Conservation (phyloP, 768 basidiomycete genomes). For the Hortiboletus flavorubellus region DNA sequence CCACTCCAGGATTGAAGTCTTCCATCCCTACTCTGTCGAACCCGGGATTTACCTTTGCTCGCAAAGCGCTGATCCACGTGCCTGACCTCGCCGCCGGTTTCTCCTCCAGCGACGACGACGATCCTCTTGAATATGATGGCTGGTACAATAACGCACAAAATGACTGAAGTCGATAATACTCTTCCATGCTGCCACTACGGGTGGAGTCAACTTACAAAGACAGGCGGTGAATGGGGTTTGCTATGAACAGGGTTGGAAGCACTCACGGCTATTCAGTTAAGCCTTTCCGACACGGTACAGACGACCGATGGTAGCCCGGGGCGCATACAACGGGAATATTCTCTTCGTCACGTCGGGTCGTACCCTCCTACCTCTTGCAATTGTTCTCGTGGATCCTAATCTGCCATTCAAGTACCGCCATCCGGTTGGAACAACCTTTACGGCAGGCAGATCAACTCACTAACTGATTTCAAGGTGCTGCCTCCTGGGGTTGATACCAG, state of each 20-base stretch:
- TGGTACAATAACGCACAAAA: constrained; percentile 58
- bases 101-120: constrained; percentile 69
- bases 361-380: constrained; percentile 56
- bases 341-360: constrained; percentile 65
- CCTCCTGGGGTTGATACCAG: constrained; percentile 65
- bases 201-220: constrained; percentile 47
- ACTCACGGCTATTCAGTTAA: constrained; percentile 40
- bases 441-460: constrained; percentile 78
- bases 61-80: constrained; percentile 73
- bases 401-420: constrained; percentile 63
- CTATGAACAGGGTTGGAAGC: background rate
- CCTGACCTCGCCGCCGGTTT: constrained; percentile 63
- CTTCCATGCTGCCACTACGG: constrained; percentile 30
- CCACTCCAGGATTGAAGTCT: constrained; percentile 63
- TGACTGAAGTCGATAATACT: constrained; percentile 52
- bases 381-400: constrained; percentile 62
- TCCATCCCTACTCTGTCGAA: constrained; percentile 50
- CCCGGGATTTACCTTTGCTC: constrained; percentile 66
- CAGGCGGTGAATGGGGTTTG: constrained; percentile 29
- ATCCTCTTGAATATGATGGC: constrained; percentile 59
- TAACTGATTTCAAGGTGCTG: constrained; percentile 77
- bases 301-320: constrained; percentile 73
- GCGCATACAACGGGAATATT: constrained; percentile 52
- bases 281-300: constrained; percentile 55
- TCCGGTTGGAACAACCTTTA: constrained; percentile 74